These are phyloP conservation scores for Chenopodium quinoa DNA, from an alignment of 148 eudicot species.

Conservation along the genomic window DNA sequence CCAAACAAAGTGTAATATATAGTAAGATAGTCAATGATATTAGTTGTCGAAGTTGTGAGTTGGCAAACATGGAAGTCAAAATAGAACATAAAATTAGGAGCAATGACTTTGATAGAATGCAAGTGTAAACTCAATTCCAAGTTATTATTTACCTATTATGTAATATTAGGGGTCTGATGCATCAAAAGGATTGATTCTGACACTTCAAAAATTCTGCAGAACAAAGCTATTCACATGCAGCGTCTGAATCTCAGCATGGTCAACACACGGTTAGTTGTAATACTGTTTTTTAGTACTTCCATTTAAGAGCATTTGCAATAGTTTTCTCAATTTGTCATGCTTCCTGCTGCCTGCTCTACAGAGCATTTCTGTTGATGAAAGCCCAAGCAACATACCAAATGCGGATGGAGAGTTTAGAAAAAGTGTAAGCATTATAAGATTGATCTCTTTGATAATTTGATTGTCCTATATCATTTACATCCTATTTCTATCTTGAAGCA, in stretches of 20 bases:
- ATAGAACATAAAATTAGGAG: too few relatives aligned
- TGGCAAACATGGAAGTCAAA: too few relatives aligned
- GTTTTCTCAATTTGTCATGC: slow-evolving; percentile 5
- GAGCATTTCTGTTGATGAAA: slow-evolving; percentile 39
- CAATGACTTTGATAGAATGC: slow-evolving; percentile 1
- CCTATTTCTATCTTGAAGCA: neutral
- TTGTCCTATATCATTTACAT: neutral
- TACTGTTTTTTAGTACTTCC: neutral
- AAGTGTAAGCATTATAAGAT: slow-evolving; percentile 43
- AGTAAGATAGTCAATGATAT: too few relatives aligned
- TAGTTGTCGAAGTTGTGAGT: too few relatives aligned
- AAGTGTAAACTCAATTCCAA: neutral
- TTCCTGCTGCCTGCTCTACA: slow-evolving; percentile 30
- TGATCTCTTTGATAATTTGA: neutral
- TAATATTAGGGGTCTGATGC: neutral
- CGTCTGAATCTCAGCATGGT: slow-evolving; percentile 32
- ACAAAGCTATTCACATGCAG: slow-evolving; percentile 40
- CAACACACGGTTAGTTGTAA: slow-evolving; percentile 44
- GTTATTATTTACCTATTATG: neutral
- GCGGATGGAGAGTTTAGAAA: slow-evolving; percentile 30
- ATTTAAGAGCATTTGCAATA: neutral
- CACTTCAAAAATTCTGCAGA: slow-evolving; percentile 44
- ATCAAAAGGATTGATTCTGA: neutral
- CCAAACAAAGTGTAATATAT: too few relatives aligned
- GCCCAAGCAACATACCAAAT: slow-evolving; percentile 30